These are phyloP conservation scores for Cyclotella atomus DNA, from an alignment of 108 stramenopile genomes.

Conservation along the genomic window DNA sequence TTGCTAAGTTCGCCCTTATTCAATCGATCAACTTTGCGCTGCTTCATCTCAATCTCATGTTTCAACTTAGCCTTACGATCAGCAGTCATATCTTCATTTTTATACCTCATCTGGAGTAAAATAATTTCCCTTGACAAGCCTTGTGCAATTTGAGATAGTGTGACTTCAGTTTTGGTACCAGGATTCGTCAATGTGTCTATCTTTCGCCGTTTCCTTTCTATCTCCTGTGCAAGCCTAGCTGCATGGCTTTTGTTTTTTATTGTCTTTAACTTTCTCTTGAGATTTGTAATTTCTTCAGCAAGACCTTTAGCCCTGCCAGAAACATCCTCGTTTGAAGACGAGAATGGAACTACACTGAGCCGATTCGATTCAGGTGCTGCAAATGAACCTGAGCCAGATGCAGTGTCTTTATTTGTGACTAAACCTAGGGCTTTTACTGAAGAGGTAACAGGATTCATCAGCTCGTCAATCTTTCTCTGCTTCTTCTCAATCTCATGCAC, in stretches of 20 bases:
- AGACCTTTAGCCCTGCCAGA: neutral
- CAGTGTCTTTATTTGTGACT: neutral
- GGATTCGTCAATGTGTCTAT: neutral
- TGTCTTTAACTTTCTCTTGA: constrained; percentile 3
- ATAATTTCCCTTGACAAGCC: neutral
- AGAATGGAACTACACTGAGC: neutral
- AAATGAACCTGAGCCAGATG: neutral
- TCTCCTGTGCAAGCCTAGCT: neutral
- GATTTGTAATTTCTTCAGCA: neutral
- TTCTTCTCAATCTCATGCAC: neutral
- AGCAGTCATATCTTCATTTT: too few relatives aligned
- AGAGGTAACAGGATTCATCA: neutral
- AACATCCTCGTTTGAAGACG: neutral
- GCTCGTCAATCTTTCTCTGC: neutral
- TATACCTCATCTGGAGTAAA: too few relatives aligned
- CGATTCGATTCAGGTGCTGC: neutral
- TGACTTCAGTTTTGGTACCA: too few relatives aligned
- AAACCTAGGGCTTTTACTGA: neutral
- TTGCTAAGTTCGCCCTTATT: neutral
- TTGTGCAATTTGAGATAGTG: neutral
- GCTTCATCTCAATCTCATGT: neutral
- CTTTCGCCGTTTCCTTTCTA: neutral
- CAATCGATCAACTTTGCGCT: neutral
- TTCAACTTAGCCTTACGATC: too few relatives aligned
- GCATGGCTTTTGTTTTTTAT: too few relatives aligned